Percentiles rank a stretch among this genome's conserved stretches.
phyloP scores from a whole-genome alignment of 2,329 filamentous ascomycete genomes.

The Alternaria triticina region DNA sequence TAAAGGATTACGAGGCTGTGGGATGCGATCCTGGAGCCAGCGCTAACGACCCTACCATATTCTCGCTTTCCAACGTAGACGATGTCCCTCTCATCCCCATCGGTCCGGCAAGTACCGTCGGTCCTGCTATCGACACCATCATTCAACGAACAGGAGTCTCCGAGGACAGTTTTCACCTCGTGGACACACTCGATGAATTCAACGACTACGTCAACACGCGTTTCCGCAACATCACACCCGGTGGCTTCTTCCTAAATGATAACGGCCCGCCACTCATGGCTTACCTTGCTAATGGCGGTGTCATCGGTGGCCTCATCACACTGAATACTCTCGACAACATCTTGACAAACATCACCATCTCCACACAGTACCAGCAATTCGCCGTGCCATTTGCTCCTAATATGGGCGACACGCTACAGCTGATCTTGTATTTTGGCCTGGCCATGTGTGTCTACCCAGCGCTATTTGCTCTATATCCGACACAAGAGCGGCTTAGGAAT shows the following conservation, averaged over 20 bases:
- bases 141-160: conserved; percentile 33
- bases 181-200: conserved; percentile 72
- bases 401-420: conserved; percentile 75
- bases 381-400: conserved; percentile 73
- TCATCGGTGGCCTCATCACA: conserved; percentile 74
- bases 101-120: conserved; percentile 48
- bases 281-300: conserved; percentile 69
- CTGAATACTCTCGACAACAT: conserved; percentile 90
- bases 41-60: conserved; percentile 39
- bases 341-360: conserved; percentile 71
- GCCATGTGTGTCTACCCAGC: conserved; percentile 80
- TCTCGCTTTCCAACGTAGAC: conserved; percentile 33
- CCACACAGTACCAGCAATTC: conserved; percentile 75
- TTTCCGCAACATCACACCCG: conserved; percentile 73
- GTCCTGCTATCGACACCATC: conserved; percentile 34
- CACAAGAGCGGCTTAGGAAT: conserved; percentile 77
- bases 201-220: conserved; percentile 67
- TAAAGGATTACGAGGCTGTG: conserved; percentile 63
- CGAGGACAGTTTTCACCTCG: conserved; percentile 53
- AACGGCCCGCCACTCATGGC: conserved; percentile 68
- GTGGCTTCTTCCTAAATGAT: conserved; percentile 79
- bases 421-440: conserved; percentile 82
- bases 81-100: conserved; percentile 46
- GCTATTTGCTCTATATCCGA: conserved; percentile 89
- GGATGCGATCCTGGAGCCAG: conserved; percentile 53